Evolutionary conservation across 1,139 yeast species (phyloP).

Genomic region (Kluyveromyces sp.): DNA sequence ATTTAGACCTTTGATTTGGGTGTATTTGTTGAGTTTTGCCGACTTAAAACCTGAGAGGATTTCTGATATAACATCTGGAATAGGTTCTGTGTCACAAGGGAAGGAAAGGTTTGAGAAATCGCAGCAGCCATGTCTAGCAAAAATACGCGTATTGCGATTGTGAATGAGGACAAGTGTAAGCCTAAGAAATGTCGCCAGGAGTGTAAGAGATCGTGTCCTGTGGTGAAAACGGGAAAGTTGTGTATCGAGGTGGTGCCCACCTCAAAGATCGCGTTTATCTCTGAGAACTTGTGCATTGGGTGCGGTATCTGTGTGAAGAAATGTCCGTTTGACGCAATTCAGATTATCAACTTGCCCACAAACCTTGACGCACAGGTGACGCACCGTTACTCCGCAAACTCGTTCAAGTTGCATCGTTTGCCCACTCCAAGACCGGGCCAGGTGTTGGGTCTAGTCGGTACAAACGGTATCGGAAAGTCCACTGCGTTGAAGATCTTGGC

Average conservation of each 20-base stretch:
- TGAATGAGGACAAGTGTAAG: conserved; percentile 87
- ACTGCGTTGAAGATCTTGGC: conserved; percentile 97
- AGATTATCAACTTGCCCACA: conserved; percentile 91
- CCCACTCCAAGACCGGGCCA: conserved; percentile 99
- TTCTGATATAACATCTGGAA: no score
- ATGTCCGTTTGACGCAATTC: conserved; percentile 96
- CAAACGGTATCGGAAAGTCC: conserved; percentile 98
- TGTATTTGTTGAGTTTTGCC: no score
- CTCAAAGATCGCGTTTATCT: conserved; percentile 87
- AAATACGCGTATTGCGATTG: conserved; percentile 87
- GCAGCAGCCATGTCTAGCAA: conserved; percentile 51
- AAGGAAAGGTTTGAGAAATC: no score
- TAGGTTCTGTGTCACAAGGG: no score
- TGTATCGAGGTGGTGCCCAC: conserved; percentile 94
- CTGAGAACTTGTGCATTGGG: conserved; percentile 95
- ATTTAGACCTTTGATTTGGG: no score
- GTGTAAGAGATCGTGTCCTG: conserved; percentile 95
- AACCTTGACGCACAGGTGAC: conserved; percentile 88
- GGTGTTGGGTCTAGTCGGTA: conserved; percentile 94
- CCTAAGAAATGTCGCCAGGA: conserved; percentile 98
- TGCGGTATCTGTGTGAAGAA: conserved; percentile 99
- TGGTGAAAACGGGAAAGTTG: conserved; percentile 91
- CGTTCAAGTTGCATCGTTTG: conserved; percentile 91
- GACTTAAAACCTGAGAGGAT: no score
- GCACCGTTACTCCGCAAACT: conserved; percentile 95